Conservation (phyloP, 257 asterid genomes). For the Buddleja alternifolia region DNA sequence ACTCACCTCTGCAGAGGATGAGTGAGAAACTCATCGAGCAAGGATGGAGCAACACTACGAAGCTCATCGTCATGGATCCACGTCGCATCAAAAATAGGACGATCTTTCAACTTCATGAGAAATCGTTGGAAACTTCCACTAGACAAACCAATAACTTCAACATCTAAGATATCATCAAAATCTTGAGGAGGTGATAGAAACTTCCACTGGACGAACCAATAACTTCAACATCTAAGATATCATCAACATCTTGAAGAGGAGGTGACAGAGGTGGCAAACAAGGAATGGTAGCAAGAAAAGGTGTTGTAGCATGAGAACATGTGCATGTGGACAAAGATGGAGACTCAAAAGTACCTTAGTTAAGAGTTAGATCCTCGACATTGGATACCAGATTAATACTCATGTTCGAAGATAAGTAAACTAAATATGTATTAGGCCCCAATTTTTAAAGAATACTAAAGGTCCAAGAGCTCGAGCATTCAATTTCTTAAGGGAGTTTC, state of each 20-base stretch:
- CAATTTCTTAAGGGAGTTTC: background rate
- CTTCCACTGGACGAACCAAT: background rate
- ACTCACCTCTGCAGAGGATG: background rate
- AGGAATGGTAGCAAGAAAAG: background rate
- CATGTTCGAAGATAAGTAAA: background rate
- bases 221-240: no score
- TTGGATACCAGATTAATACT: background rate
- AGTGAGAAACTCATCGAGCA: background rate
- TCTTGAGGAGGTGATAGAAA: background rate
- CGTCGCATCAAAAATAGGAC: background rate
- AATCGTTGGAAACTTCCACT: background rate
- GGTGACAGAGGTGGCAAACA: background rate
- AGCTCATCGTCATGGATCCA: background rate
- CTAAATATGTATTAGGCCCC: constrained; percentile 9
- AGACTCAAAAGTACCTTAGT: constrained; percentile 10
- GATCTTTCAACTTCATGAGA: background rate
- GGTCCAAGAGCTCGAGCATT: background rate
- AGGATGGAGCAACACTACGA: no score
- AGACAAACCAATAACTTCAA: background rate
- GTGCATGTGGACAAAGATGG: background rate
- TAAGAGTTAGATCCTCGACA: background rate
- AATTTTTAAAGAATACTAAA: background rate
- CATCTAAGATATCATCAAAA: no score
- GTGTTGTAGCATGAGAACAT: background rate
- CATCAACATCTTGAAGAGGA: background rate